Base-by-base conservation (phyloP, 2,329 filamentous ascomycete genomes). In the Rhinocladiella similis region DNA sequence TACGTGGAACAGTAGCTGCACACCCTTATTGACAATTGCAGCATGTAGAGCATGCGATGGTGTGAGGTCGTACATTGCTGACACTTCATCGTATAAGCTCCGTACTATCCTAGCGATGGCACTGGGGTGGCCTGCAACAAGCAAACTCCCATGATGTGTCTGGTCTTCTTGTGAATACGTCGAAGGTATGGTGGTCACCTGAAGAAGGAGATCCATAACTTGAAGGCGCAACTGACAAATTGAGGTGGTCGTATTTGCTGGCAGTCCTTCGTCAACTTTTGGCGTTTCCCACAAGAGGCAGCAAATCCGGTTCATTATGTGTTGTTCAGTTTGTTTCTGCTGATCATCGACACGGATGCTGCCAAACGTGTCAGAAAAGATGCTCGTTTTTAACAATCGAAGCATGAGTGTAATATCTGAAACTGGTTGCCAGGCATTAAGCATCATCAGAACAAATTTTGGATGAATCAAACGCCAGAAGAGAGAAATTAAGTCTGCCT, bases 21-120 rank as follows among this genome's bases (percentile, higher is more conserved):
- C 83, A 9, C 82, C 77, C 3, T 79, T 73, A 65, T 87, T 88
- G 62, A 89, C 77, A 22, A 84, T 70, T 2, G 73, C 66, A 5
- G 79, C 72, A 43, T 79, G 80, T 35, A 77, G 63, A n/a, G 75
- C 68, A 27, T 72, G 72, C 25, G 75, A 73, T n/a, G 74, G 73
- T 2, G 72, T 67, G 36, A 75, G 74, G 13, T 78, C 71, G 69
- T 89, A 88, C 1, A 89, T 70, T 2, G 75, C 73, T 45, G 81
- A 78, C 13, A 97, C 74, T 62, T 88, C 84, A 61, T 91, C 88
- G 56, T 94, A 86, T 50, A 92, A 83, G 43, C 88, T 84, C 22
- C 85, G 83, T 22, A 95, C 86, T 0, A 96, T 75, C 2, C 90
- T 83, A 1, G 89, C 90, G 14, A 96, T 83, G 12, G 85, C 85